phyloP scores from a whole-genome alignment of 1,139 yeast genomes.

The Taphrina betulina region DNA sequence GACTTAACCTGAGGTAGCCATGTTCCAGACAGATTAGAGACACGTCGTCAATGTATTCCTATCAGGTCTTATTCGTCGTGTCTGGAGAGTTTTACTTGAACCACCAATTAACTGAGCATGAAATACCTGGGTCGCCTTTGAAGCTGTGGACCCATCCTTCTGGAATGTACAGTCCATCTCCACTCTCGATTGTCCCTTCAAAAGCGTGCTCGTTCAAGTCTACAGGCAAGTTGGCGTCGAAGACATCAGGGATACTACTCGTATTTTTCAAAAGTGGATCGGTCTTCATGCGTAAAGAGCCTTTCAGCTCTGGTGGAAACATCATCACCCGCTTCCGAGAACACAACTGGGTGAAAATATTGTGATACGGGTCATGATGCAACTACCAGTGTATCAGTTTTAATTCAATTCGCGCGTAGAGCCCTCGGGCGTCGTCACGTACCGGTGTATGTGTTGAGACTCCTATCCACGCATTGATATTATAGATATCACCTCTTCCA shows the following conservation, averaged over 20 bases:
- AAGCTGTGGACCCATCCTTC: conserved; percentile 30
- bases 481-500: conserved; percentile 19
- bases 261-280: conserved; percentile 21
- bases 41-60: too few species aligned
- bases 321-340: conserved; percentile 7
- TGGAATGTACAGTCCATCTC: conserved; percentile 27
- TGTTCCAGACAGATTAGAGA: too few species aligned
- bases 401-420: too few species aligned
- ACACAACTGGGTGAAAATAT: conserved; percentile 20
- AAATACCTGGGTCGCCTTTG: conserved; percentile 16
- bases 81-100: conserved; percentile 10
- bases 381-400: conserved; percentile 2
- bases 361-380: conserved; percentile 27
- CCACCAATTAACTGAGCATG: conserved; percentile 31
- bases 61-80: too few species aligned
- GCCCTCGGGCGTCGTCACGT: neutral
- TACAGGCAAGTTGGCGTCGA: neutral
- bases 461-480: conserved; percentile 28
- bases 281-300: conserved; percentile 1
- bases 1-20: too few species aligned
- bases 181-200: conserved; percentile 8
- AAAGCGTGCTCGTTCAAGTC: neutral
- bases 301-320: conserved; percentile 3
- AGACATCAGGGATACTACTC: conserved; percentile 17
- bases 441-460: conserved; percentile 23